These are phyloP conservation scores for Neurospora hispaniola DNA, from an alignment of 495 filamentous ascomycete genomes.

Conservation along the genomic window DNA sequence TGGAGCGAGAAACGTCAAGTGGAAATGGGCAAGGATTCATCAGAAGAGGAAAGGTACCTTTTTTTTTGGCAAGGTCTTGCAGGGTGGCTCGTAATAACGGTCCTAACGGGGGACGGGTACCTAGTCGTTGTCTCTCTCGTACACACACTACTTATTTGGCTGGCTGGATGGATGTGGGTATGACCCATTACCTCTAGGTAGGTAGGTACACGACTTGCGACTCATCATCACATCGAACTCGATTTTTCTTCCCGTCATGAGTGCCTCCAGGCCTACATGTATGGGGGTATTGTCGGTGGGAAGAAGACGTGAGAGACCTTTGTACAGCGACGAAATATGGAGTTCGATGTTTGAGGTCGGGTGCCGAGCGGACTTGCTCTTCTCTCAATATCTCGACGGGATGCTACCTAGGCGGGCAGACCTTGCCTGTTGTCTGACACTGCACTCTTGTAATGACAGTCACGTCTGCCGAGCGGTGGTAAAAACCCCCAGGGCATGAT, in stretches of 20 bases:
- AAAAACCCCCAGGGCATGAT: neutral
- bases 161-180: neutral
- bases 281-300: neutral
- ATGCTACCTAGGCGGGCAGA: neutral
- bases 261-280: neutral
- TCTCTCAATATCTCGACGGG: neutral
- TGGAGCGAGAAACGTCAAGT: constrained; percentile 18
- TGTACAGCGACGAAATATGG: neutral
- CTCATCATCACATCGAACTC: neutral
- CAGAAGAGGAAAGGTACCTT: constrained; percentile 4
- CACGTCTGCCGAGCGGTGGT: neutral
- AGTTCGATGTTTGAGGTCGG: neutral
- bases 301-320: neutral
- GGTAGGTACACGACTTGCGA: neutral
- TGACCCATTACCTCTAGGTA: neutral
- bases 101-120: neutral
- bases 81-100: constrained; percentile 6
- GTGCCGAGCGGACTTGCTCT: neutral
- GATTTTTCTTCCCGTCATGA: neutral
- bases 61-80: constrained; percentile 7
- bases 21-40: constrained; percentile 8
- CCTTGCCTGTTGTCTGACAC: neutral
- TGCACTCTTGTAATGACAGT: neutral
- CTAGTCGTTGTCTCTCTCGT: neutral
- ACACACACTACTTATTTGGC: neutral